Evolutionary conservation across 148 eudicot species (phyloP), one percentile per base, ranked within the genome.

Genomic region (Amaranthus hypochondriacus): DNA sequence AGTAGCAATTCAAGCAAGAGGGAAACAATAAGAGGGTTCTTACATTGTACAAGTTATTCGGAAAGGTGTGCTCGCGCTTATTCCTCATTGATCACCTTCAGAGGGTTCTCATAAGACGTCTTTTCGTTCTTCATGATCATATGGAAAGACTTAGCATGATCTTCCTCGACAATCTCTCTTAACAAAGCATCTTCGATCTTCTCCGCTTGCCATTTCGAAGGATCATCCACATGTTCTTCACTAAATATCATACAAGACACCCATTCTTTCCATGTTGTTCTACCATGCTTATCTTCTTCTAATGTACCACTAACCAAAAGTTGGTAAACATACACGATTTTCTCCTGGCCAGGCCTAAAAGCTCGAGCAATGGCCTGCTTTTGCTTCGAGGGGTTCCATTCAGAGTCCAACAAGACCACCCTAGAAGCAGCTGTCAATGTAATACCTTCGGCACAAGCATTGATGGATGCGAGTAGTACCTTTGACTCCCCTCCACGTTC

Each of bases 201-300:
- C 64, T 89, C 93, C 0, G 97, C 97, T 55, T 95, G 97, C 96
- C 94, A 89, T 56, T 86, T 86, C 1, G 99, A 95, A 56, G 96
- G 97, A 53, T 95, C 99, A 80, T 92, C 99, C 8, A 92, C 91
- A 4, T 77, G 86, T 50, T 92, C 99, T 77, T 95, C 96, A 49
- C 99, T 95, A 70, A 92, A 92, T 39, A 95, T 95, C 99, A 95
- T 90, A 74, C 96, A 86, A 7, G 99, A 95, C 42, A 95, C 90
- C 97, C 94, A 90, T 82, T 95, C 99, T 76, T 95, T 95, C 97
- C 97, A 95, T 2, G 99, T 89, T 2, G 99, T 95, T 54, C 94
- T 73, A 1, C 83, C 83, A 66, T 88, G 83, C 73, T 95, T 95
- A 77, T 95, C 99, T 56, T 95, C 99, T 68, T 95, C 99, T 65